phyloP scores from a whole-genome alignment of 345 rosid genomes.

The Cardamine occulta region DNA sequence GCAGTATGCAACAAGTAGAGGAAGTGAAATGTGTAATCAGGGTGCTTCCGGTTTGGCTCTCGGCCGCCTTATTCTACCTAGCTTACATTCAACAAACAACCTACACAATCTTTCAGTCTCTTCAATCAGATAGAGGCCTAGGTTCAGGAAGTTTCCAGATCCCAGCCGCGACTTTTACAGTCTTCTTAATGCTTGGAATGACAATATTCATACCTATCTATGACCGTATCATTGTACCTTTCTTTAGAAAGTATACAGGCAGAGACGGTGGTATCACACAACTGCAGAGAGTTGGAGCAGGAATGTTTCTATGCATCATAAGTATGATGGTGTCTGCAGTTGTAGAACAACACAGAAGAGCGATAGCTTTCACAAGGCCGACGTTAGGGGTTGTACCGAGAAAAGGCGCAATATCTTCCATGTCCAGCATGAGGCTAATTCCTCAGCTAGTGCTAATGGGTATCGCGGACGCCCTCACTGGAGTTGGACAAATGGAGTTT shows the following conservation, averaged over 20 bases:
- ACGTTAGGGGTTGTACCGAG: conserved; percentile 41
- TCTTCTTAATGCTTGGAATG: conserved; percentile 59
- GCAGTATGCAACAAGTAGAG: conserved; percentile 72
- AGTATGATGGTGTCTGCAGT: conserved; percentile 46
- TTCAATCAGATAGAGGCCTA: conserved; percentile 55
- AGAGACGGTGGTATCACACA: conserved; percentile 54
- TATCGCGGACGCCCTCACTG: conserved; percentile 39
- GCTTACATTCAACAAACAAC: conserved; percentile 59
- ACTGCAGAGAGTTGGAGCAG: conserved; percentile 50
- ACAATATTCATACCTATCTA: conserved; percentile 61
- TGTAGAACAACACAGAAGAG: conserved; percentile 44
- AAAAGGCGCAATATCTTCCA: conserved; percentile 46
- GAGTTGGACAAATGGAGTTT: conserved; percentile 49
- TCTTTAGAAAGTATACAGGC: conserved; percentile 47
- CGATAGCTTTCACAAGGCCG: conserved; percentile 40
- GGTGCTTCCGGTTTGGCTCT: conserved; percentile 64
- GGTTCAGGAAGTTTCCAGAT: conserved; percentile 52
- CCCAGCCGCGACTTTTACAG: conserved; percentile 58
- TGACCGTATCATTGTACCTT: conserved; percentile 55
- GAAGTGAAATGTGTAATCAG: conserved; percentile 64
- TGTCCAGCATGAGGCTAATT: conserved; percentile 47
- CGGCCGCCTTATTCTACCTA: conserved; percentile 50
- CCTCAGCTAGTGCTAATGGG: conserved; percentile 50
- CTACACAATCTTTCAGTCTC: conserved; percentile 62
- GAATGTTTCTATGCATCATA: conserved; percentile 44